Evolutionary conservation across 306 rosid species (phyloP), one percentile per base, ranked within the genome.

Genomic region (Sphenostylis stenocarpa): DNA sequence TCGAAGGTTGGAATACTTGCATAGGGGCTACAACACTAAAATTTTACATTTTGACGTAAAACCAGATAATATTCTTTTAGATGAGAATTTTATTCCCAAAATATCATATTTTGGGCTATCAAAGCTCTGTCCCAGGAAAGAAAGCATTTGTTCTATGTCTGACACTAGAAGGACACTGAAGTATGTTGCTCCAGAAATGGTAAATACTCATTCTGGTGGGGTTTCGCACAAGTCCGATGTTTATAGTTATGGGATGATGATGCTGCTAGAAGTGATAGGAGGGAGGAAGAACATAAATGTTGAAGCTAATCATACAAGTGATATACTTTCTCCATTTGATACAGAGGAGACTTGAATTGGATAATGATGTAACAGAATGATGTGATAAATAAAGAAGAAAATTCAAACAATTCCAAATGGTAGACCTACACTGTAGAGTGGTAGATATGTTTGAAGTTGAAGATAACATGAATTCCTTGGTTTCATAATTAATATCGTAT

Each of bases 371-470:
- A 29, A 6, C 43, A 34, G 1, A 14, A 62, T 13, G 44, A 33
- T 2, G 52, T 3, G 4, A 48, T 43, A 17, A 24, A 43, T 1
- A 16, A 8, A 0, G 78, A 74, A 26, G 82, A 84, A 81, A 60
- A 58, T 85, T 41, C 91, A 81, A 66, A 61, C 80, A 1, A 28
- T 70, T 26, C 83, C 86, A 47, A 12, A 21, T 8, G 74, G 72
- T 34, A 83, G 86, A 2, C 89, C 89, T 39, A 53, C 83, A 4
- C 85, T 85, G 69, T 49, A 81, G 29, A 72, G 91, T 85, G 31
- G 26, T 86, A 11, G 87, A 83, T 29, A 83, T 84, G 87, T 17
- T n/a, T n/a, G n/a, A n/a, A n/a, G n/a, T 86, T 7, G 78, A 81
- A 74, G 87, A 77, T 44, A 83, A 47, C 67, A 5, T 58, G 3